Evolutionary conservation across 2,329 filamentous ascomycete genomes (phyloP).

Genomic region (Penicillium sp.): DNA sequence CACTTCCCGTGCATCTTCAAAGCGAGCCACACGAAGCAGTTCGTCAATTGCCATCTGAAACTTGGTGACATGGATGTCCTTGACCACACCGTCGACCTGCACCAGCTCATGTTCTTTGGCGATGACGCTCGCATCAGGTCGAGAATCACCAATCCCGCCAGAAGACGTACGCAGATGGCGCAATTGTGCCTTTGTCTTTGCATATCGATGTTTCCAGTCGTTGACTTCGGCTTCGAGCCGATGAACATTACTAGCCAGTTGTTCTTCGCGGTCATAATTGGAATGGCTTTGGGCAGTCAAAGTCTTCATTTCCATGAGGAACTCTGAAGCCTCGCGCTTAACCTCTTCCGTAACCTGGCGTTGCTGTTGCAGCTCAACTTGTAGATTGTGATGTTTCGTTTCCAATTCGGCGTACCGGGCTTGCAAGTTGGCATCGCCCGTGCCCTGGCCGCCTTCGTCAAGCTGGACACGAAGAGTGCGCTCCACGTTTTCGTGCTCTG

Average conservation of each 20-base stretch:
- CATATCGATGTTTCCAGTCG: conserved; percentile 86
- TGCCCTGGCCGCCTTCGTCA: conserved; percentile 35
- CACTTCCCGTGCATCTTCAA: conserved; percentile 65
- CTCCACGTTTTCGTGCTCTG: conserved; percentile 60
- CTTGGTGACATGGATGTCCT: conserved; percentile 86
- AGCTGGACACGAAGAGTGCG: conserved; percentile 60
- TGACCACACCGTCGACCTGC: conserved; percentile 69
- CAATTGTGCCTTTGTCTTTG: conserved; percentile 79
- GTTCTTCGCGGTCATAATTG: conserved; percentile 74
- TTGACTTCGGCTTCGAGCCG: conserved; percentile 75
- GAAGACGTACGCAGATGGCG: conserved; percentile 75
- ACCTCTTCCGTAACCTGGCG: conserved; percentile 82
- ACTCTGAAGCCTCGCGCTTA: conserved; percentile 71
- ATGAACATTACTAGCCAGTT: conserved; percentile 67
- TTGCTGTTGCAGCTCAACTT: conserved; percentile 63
- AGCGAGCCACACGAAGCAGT: conserved; percentile 69
- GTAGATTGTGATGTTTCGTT: conserved; percentile 60
- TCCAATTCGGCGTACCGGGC: conserved; percentile 55
- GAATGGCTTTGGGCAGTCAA: conserved; percentile 74
- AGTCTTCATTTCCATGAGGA: conserved; percentile 80
- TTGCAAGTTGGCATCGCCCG: conserved; percentile 52
- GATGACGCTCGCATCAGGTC: conserved; percentile 41
- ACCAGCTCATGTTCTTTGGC: conserved; percentile 68
- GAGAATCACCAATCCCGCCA: conserved; percentile 56
- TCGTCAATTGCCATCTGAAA: conserved; percentile 95